A percentile compares a stretch with the other conserved stretches of the same genome.
Evolutionary conservation across 1,139 yeast species (phyloP).

Genomic region (Saccharomyces hybrid): DNA sequence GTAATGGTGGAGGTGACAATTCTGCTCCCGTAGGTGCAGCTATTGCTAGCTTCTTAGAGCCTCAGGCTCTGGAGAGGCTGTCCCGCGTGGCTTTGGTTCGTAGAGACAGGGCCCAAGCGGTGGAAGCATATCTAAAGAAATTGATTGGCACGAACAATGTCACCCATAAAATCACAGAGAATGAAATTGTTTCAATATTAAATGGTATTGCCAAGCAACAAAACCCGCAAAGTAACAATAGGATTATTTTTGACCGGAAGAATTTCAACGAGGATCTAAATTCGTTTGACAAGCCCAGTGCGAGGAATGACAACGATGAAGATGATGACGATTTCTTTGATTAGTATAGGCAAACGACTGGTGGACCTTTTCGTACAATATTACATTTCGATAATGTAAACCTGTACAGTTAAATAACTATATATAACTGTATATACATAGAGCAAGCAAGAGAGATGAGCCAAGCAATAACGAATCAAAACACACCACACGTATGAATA

Average conservation of each 20-base stretch:
- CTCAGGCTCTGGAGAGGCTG: slow-evolving; percentile 80
- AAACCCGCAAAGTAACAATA: slow-evolving; percentile 49
- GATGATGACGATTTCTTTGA: slow-evolving; percentile 40
- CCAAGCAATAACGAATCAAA: neutral
- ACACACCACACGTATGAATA: neutral
- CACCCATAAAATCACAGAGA: slow-evolving; percentile 62
- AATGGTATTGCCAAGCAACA: slow-evolving; percentile 81
- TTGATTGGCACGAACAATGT: slow-evolving; percentile 76
- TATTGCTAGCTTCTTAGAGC: slow-evolving; percentile 65
- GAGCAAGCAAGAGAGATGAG: neutral
- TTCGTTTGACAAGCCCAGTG: slow-evolving; percentile 25
- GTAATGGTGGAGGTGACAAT: slow-evolving; percentile 12
- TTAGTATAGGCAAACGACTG: slow-evolving; percentile 9
- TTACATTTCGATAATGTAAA: neutral
- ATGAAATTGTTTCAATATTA: slow-evolving; percentile 72
- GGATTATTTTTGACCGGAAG: slow-evolving; percentile 50
- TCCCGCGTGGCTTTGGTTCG: slow-evolving; percentile 82
- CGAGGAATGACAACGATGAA: slow-evolving; percentile 24
- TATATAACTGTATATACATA: neutral
- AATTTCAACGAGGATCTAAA: slow-evolving; percentile 30
- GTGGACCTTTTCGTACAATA: neutral
- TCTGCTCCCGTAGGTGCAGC: slow-evolving; percentile 23
- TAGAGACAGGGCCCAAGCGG: slow-evolving; percentile 84
- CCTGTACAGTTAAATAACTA: neutral
- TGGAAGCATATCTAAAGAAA: slow-evolving; percentile 71